Evolutionary conservation across 2,329 filamentous ascomycete genomes (phyloP), one percentile per base, ranked within the genome.

Genomic region (Botryotinia globosa): DNA sequence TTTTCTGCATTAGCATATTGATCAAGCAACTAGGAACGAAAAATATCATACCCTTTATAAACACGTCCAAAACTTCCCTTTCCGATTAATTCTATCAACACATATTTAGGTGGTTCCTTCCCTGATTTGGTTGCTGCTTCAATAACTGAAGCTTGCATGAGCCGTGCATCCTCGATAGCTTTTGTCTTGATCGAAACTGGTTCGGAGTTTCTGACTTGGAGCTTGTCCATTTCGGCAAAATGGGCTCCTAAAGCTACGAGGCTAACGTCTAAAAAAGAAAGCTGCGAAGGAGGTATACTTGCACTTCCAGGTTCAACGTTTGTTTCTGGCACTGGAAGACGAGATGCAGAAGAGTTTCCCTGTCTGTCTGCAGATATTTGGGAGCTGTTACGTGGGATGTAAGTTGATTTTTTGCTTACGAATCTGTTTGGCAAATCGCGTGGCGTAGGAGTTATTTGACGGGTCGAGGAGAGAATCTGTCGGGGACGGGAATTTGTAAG

Each of bases 61-160:
- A 94, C 91, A 51, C 91, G 87, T 2, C 91, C 91, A 79, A 91
- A 93, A 74, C 88, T 89, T 61, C 91, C 91, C 80, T 93, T 93
- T 72, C 91, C 91, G 76, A 93, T 93, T 72, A 93, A 84, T 80
- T 93, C 91, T 20, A 87, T 85, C 51, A 94, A 88, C n/a, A 86
- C 85, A 76, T 93, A 93, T 22, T 85, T 86, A 1, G 91, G 91
- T 7, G 87, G 84, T 39, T 88, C 85, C 73, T 89, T 88, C 56
- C 88, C 88, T 45, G 84, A 83, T 72, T 88, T 88, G 72, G 85
- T 84, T 75, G 89, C 90, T 74, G 88, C 85, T 75, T 92, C 89
- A 65, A 87, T 83, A 42, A 93, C 89, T 3, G 86, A 82, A 64
- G 85, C 84, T 81, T 92, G 89, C 89, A 92, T 92, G 77, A 91